Evolutionary conservation across 2,329 filamentous ascomycete species (phyloP).

Genomic region (Colletotrichum eremochloae): DNA sequence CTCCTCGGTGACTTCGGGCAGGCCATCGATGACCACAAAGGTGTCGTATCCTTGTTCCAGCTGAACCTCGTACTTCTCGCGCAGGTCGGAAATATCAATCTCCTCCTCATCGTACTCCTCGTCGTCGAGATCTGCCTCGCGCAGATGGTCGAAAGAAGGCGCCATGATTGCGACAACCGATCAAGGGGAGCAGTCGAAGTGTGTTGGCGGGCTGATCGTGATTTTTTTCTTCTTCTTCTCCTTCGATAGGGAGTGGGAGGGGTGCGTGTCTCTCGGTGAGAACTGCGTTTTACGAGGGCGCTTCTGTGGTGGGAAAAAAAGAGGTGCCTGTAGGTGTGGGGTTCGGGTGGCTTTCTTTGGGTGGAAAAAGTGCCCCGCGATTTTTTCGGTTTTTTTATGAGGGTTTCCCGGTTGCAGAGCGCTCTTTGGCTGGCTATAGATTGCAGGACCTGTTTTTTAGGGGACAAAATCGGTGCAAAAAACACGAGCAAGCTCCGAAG

Average conservation of each 20-base stretch:
- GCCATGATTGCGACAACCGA: slow-evolving; percentile 77
- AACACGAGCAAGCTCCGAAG: neutral
- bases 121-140: slow-evolving; percentile 88
- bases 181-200: slow-evolving; percentile 21
- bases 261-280: slow-evolving; percentile 38
- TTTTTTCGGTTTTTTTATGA: slow-evolving; percentile 36
- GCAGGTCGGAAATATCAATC: slow-evolving; percentile 94
- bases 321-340: slow-evolving; percentile 40
- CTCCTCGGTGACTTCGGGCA: slow-evolving; percentile 89
- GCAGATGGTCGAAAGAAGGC: slow-evolving; percentile 91
- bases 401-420: slow-evolving; percentile 35
- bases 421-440: slow-evolving; percentile 23
- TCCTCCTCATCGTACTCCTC: slow-evolving; percentile 93
- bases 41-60: slow-evolving; percentile 96
- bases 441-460: slow-evolving; percentile 5
- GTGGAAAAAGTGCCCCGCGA: slow-evolving; percentile 41
- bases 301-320: slow-evolving; percentile 42
- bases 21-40: slow-evolving; percentile 95
- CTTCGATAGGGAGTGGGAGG: slow-evolving; percentile 12
- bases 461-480: slow-evolving; percentile 6
- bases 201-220: slow-evolving; percentile 24
- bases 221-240: neutral
- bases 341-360: slow-evolving; percentile 28
- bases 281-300: slow-evolving; percentile 36
- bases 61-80: slow-evolving; percentile 95